These are phyloP conservation scores for Monilinia fructicola DNA, from an alignment of 2,329 filamentous ascomycete species.

Conservation along the genomic window DNA sequence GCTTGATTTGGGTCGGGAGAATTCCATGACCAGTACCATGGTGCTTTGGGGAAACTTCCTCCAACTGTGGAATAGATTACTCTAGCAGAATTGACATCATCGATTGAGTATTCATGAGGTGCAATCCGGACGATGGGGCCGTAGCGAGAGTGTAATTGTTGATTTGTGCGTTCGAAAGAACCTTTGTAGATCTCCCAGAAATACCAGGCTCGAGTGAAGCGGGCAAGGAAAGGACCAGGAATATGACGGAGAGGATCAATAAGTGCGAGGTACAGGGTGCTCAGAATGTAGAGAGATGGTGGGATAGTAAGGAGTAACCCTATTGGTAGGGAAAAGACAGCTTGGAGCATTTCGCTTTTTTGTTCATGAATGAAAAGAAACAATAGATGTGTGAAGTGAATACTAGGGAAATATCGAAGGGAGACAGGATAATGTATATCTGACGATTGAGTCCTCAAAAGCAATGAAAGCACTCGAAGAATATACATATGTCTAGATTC, in stretches of 20 bases:
- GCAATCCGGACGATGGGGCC: slow-evolving; percentile 52
- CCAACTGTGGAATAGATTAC: slow-evolving; percentile 46
- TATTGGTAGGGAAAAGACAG: slow-evolving; percentile 1
- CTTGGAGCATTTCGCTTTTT: slow-evolving; percentile 12
- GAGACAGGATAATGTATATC: background rate
- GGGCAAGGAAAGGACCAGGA: slow-evolving; percentile 48
- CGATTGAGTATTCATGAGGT: slow-evolving; percentile 50
- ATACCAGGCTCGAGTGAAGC: slow-evolving; percentile 47
- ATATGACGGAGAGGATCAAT: slow-evolving; percentile 42
- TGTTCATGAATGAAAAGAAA: background rate
- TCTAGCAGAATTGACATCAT: slow-evolving; percentile 44
- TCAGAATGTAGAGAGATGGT: slow-evolving; percentile 14
- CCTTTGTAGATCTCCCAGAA: slow-evolving; percentile 41
- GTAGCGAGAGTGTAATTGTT: slow-evolving; percentile 46
- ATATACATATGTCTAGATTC: no score
- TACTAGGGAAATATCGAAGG: background rate
- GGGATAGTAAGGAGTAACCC: background rate
- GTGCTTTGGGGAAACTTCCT: slow-evolving; percentile 27
- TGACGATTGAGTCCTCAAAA: background rate
- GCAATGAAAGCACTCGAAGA: no score
- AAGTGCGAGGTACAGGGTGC: background rate
- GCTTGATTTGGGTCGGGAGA: slow-evolving; percentile 28
- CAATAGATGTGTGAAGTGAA: background rate
- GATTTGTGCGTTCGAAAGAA: slow-evolving; percentile 25
- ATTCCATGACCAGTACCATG: slow-evolving; percentile 37